These are phyloP conservation scores for Ligustrum vulgare DNA, from an alignment of 257 asterid genomes.

Conservation along the genomic window DNA sequence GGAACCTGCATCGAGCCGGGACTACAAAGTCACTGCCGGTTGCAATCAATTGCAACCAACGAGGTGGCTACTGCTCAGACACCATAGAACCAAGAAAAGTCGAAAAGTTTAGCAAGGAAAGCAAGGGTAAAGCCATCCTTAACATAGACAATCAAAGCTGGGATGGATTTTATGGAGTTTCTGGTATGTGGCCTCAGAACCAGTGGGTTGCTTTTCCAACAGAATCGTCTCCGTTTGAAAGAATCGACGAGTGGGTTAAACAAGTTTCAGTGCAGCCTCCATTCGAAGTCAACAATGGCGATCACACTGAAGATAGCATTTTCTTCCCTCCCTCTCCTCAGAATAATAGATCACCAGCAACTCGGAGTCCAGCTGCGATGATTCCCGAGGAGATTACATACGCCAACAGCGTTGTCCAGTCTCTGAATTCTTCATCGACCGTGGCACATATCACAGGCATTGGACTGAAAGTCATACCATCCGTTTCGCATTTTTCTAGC, in stretches of 20 bases:
- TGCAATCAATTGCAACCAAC: conserved; percentile 38
- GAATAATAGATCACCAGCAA: conserved; percentile 26
- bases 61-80: conserved; percentile 81
- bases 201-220: conserved; percentile 81
- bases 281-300: conserved; percentile 30
- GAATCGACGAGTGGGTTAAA: conserved; percentile 67
- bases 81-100: conserved; percentile 54
- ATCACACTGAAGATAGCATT: conserved; percentile 32
- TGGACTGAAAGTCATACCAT: conserved; percentile 65
- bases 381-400: conserved; percentile 52
- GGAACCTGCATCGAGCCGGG: conserved; percentile 45
- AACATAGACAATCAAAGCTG: conserved; percentile 36
- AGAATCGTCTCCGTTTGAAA: conserved; percentile 48
- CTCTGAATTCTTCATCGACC: conserved; percentile 63
- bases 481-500: conserved; percentile 49
- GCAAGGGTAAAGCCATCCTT: conserved; percentile 26
- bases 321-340: conserved; percentile 40
- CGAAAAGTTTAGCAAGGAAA: conserved; percentile 30
- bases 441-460: conserved; percentile 73
- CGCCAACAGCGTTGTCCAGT: conserved; percentile 65
- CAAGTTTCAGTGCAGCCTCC: conserved; percentile 48
- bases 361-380: conserved; percentile 2
- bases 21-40: conserved; percentile 29
- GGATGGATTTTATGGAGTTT: conserved; percentile 50
- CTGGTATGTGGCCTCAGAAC: conserved; percentile 79